phyloP scores from a whole-genome alignment of 768 basidiomycete genomes.

The Boletus insuetus region DNA sequence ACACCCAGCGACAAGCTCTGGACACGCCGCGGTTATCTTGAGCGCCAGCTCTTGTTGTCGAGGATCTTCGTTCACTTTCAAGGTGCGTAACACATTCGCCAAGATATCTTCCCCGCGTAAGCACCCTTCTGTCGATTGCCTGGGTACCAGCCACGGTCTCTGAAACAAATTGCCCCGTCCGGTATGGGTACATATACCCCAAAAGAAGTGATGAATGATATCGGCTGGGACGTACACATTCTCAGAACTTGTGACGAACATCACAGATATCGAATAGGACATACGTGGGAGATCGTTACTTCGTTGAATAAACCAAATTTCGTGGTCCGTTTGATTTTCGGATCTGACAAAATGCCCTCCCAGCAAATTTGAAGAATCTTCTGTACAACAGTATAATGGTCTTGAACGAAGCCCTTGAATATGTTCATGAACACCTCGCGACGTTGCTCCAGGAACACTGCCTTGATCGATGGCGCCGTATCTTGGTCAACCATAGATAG shows the following conservation, averaged over 20 bases:
- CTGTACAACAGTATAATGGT: conserved; percentile 59
- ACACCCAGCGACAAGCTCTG: conserved; percentile 80
- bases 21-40: conserved; percentile 78
- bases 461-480: conserved; percentile 51
- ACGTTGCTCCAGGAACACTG: conserved; percentile 67
- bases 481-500: conserved; percentile 64
- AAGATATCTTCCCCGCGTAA: conserved; percentile 52
- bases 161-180: conserved; percentile 87
- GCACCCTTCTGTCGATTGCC: conserved; percentile 31
- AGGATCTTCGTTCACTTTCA: conserved; percentile 88
- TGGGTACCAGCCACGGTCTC: conserved; percentile 88
- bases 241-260: neutral
- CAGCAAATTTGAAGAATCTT: conserved; percentile 71
- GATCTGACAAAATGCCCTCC: conserved; percentile 74
- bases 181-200: conserved; percentile 77
- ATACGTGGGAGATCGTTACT: conserved; percentile 58
- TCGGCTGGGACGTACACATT: conserved; percentile 58
- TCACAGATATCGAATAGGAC: conserved; percentile 10
- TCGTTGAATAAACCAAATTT: conserved; percentile 76
- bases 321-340: conserved; percentile 63
- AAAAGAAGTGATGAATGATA: conserved; percentile 81
- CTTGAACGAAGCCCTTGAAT: conserved; percentile 72
- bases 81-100: conserved; percentile 62
- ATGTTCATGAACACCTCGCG: conserved; percentile 60
- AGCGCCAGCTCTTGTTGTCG: conserved; percentile 82